Evolutionary conservation across 257 asterid genomes (phyloP).

Genomic region (Nyctanthes arbortristis): DNA sequence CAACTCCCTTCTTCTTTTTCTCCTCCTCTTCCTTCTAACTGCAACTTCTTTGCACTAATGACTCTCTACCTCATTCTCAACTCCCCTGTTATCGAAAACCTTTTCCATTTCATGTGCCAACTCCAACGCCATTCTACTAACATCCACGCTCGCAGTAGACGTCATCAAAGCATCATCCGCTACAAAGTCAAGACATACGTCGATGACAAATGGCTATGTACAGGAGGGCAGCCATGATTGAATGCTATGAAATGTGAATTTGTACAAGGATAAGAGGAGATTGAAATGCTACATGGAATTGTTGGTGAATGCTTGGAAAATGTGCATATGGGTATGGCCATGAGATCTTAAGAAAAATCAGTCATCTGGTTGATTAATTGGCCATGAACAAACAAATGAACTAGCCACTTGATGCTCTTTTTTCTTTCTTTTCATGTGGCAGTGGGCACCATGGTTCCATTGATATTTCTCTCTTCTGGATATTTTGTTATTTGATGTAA

Average conservation of each 20-base stretch:
- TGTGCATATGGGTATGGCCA: constrained; percentile 48
- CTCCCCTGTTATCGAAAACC: constrained; percentile 19
- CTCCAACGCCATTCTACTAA: constrained; percentile 14
- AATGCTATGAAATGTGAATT: constrained; percentile 29
- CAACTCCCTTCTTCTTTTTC: constrained; percentile 29
- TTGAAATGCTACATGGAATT: constrained; percentile 18
- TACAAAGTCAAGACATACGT: constrained; percentile 17
- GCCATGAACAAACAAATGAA: neutral
- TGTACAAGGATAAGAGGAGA: constrained; percentile 18
- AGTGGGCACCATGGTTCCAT: neutral
- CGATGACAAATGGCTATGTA: constrained; percentile 14
- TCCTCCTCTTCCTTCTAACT: constrained; percentile 46
- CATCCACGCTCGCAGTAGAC: constrained; percentile 15
- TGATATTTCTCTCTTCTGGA: neutral
- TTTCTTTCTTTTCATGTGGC: neutral
- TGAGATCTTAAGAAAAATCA: neutral
- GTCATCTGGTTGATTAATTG: neutral
- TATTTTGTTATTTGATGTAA: neutral
- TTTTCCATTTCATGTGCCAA: constrained; percentile 9
- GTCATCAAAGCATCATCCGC: constrained; percentile 33
- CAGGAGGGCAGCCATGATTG: constrained; percentile 6
- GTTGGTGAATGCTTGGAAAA: constrained; percentile 38
- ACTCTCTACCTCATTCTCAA: constrained; percentile 16
- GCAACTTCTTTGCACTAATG: constrained; percentile 30
- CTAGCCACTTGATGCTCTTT: neutral